Percentiles rank a stretch among this genome's conserved stretches.
Evolutionary conservation across 768 basidiomycete genomes (phyloP).

Genomic region (Boletus insuetus): DNA sequence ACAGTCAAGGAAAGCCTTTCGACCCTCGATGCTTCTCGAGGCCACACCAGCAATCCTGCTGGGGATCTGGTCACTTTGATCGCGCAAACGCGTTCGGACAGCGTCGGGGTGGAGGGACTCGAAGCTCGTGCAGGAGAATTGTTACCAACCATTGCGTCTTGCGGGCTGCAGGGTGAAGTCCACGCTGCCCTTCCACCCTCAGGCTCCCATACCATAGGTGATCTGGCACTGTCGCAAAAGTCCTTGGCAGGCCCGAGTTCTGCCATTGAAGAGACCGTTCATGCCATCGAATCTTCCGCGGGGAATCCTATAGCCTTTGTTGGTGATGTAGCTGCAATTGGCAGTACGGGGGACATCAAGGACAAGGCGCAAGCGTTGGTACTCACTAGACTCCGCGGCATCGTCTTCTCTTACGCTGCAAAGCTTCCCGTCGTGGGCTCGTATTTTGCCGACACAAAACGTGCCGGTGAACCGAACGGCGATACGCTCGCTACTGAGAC

Average conservation of each 20-base stretch:
- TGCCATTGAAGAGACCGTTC: neutral
- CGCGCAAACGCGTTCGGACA: neutral
- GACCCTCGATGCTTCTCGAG: neutral
- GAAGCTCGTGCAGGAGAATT: neutral
- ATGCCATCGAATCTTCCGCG: neutral
- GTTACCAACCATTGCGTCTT: neutral
- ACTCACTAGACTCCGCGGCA: constrained; percentile 9
- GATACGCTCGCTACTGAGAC: constrained; percentile 16
- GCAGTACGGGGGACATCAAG: constrained; percentile 1
- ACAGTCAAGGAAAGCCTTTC: neutral
- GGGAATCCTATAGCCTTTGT: neutral
- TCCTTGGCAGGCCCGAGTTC: neutral
- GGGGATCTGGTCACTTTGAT: neutral
- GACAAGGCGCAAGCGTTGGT: constrained; percentile 1
- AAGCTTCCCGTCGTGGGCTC: constrained; percentile 23
- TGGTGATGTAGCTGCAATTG: neutral
- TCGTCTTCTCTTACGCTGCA: constrained; percentile 10
- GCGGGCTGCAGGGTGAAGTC: neutral
- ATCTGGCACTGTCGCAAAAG: neutral
- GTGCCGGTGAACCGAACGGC: neutral
- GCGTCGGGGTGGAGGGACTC: neutral
- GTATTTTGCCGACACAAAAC: constrained; percentile 14
- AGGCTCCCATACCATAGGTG: neutral
- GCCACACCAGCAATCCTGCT: neutral
- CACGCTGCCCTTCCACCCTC: neutral